Evolutionary conservation across 2,329 filamentous ascomycete genomes (phyloP).

Genomic region (Venturia nashicola): DNA sequence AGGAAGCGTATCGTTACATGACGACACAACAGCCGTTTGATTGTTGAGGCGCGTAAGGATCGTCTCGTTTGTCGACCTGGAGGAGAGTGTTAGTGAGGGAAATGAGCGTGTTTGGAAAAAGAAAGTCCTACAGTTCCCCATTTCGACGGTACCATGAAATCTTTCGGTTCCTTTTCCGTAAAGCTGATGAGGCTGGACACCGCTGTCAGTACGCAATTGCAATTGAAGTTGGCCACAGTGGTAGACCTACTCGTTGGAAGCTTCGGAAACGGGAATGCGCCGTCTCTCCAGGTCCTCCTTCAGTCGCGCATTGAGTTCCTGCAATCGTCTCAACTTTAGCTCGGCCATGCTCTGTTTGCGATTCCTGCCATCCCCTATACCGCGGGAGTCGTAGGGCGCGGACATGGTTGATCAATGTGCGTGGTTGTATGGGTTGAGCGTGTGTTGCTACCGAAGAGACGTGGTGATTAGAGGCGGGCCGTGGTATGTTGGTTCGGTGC

Average conservation of each 20-base stretch:
- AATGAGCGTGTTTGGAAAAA: slow-evolving; percentile 3
- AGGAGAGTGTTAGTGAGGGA: background rate
- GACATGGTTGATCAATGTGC: slow-evolving; percentile 35
- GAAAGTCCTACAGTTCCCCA: slow-evolving; percentile 61
- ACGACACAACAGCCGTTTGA: slow-evolving; percentile 85
- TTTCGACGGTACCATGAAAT: slow-evolving; percentile 97
- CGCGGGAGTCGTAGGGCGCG: slow-evolving; percentile 52
- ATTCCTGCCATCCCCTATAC: slow-evolving; percentile 58
- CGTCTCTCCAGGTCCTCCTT: slow-evolving; percentile 93
- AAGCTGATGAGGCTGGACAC: slow-evolving; percentile 78
- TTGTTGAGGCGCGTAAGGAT: slow-evolving; percentile 96
- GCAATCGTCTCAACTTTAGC: slow-evolving; percentile 89
- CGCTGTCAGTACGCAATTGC: background rate
- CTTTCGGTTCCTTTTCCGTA: slow-evolving; percentile 85
- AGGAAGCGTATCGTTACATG: slow-evolving; percentile 50
- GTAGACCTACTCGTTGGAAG: slow-evolving; percentile 45
- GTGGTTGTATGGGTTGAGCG: background rate
- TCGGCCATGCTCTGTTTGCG: slow-evolving; percentile 99
- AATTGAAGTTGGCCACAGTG: background rate
- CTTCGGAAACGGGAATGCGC: slow-evolving; percentile 89
- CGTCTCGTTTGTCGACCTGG: slow-evolving; percentile 81
- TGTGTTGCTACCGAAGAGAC: background rate
- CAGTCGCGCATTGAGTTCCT: slow-evolving; percentile 90
- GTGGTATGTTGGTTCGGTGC: background rate
- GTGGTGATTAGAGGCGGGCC: background rate